phyloP scores from a whole-genome alignment of 2,329 filamentous ascomycete species.

The Verticillium dahliae region DNA sequence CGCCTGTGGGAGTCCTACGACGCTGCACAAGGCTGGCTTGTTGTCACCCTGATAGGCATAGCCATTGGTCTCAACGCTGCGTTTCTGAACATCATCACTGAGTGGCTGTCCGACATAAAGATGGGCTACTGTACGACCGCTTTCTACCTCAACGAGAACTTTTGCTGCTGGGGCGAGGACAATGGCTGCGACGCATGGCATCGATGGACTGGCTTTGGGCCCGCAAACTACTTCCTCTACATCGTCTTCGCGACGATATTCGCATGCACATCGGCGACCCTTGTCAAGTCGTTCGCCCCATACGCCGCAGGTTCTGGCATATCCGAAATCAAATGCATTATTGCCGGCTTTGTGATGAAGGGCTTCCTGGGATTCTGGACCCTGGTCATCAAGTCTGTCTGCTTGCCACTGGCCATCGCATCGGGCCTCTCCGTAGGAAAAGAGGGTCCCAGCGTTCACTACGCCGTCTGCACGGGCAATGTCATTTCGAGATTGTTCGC shows the following conservation, averaged over 20 bases:
- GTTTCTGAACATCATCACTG: constrained; percentile 88
- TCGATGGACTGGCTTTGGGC: constrained; percentile 72
- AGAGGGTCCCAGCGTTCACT: constrained; percentile 97
- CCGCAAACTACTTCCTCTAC: constrained; percentile 82
- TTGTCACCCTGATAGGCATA: constrained; percentile 87
- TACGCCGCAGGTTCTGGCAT: constrained; percentile 97
- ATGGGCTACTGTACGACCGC: constrained; percentile 90
- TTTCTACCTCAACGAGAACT: constrained; percentile 95
- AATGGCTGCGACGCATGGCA: constrained; percentile 86
- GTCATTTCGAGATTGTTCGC: constrained; percentile 89
- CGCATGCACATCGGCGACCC: constrained; percentile 70
- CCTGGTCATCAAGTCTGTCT: constrained; percentile 87
- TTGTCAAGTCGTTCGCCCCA: constrained; percentile 88
- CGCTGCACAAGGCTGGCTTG: constrained; percentile 95
- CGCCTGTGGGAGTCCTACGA: constrained; percentile 84
- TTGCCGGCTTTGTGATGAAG: constrained; percentile 98
- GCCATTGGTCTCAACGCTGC: constrained; percentile 91
- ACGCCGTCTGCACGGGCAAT: constrained; percentile 94
- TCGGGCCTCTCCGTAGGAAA: constrained; percentile 94
- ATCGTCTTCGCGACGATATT: constrained; percentile 80
- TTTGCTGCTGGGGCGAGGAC: constrained; percentile 97
- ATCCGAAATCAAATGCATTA: constrained; percentile 98
- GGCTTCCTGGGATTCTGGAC: constrained; percentile 92
- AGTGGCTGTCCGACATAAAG: constrained; percentile 96
- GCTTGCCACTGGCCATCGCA: constrained; percentile 83